phyloP scores from a whole-genome alignment of 225 moss, liverwort and hornwort genomes.

The Sphagnum tenellum region DNA sequence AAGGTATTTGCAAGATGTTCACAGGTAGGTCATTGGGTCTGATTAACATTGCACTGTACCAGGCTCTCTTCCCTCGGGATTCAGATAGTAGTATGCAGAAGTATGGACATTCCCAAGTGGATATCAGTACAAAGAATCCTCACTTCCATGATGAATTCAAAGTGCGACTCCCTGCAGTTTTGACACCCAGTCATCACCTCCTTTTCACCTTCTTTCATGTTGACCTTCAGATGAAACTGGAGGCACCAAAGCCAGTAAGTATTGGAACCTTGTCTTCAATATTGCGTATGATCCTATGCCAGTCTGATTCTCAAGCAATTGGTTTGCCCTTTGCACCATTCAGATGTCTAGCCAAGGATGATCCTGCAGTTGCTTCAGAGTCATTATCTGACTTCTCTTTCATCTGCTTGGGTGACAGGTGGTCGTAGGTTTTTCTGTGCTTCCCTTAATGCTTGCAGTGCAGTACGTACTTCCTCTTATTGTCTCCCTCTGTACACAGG shows the following conservation, averaged over 20 bases:
- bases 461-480: constrained; percentile 49
- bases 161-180: constrained; percentile 81
- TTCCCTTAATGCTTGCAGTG: constrained; percentile 71
- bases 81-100: constrained; percentile 72
- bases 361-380: no score
- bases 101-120: constrained; percentile 87
- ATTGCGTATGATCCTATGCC: no score
- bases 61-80: constrained; percentile 86
- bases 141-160: constrained; percentile 92
- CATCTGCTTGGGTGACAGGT: constrained; percentile 40
- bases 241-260: constrained; percentile 85
- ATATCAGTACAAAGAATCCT: constrained; percentile 66
- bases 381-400: no score
- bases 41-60: not conserved
- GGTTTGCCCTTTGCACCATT: no score
- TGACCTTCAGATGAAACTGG: constrained; percentile 91
- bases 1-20: no score
- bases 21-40: no score
- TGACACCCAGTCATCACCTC: constrained; percentile 78
- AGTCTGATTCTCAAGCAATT: no score
- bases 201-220: constrained; percentile 95
- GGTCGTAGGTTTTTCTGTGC: constrained; percentile 87
- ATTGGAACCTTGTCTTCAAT: no score
- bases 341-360: no score
- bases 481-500: no score